phyloP scores from a whole-genome alignment of 441 rosid genomes.

The Brassica hybrid region DNA sequence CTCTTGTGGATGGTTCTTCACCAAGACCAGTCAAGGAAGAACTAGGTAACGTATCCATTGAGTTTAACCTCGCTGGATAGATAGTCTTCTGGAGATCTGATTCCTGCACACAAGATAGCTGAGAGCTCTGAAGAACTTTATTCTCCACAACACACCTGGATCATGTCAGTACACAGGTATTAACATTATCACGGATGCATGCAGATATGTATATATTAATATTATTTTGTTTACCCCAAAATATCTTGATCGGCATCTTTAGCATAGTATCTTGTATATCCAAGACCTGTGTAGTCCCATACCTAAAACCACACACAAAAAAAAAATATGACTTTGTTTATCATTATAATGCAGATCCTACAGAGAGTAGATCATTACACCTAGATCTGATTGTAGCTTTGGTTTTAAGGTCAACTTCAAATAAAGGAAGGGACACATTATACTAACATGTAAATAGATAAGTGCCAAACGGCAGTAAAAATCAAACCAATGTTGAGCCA shows the following conservation, averaged over 20 bases:
- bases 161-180: conserved; percentile 34
- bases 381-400: conserved; percentile 22
- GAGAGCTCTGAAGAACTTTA: conserved; percentile 87
- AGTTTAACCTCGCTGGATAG: conserved; percentile 69
- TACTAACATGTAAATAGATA: conserved; percentile 4
- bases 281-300: conserved; percentile 97
- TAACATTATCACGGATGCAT: conserved; percentile 11
- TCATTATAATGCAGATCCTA: conserved; percentile 9
- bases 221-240: conserved; percentile 65
- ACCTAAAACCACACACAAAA: conserved; percentile 53
- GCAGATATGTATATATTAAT: conserved; percentile 1
- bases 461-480: neutral
- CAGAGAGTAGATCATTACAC: neutral
- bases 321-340: conserved; percentile 6
- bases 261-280: conserved; percentile 82
- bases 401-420: neutral
- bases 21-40: conserved; percentile 52
- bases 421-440: neutral
- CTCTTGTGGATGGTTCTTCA: conserved; percentile 47
- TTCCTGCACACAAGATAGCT: conserved; percentile 73
- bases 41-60: conserved; percentile 72
- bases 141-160: conserved; percentile 97
- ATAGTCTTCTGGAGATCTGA: conserved; percentile 71
- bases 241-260: conserved; percentile 73
- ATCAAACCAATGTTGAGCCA: conserved; percentile 6